These are phyloP conservation scores for Cytidiella melzeri DNA, from an alignment of 768 basidiomycete species.

Conservation along the genomic window DNA sequence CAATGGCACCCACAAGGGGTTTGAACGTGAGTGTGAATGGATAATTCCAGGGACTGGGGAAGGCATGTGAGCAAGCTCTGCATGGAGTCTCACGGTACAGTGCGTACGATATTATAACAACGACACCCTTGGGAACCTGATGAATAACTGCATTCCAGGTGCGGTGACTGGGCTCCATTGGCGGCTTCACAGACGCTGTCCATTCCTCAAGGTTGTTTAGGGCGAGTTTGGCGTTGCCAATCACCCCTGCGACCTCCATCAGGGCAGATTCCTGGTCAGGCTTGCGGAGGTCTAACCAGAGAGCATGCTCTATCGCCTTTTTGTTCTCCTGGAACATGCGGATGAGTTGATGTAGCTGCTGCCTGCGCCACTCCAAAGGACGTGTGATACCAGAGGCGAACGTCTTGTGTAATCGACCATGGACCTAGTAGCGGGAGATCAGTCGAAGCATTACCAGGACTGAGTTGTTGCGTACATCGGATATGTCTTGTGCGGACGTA, in stretches of 20 bases:
- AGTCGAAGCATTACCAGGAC: no score
- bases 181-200: constrained; percentile 38
- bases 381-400: constrained; percentile 47
- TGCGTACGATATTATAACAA: constrained; percentile 53
- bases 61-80: constrained; percentile 9
- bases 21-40: constrained; percentile 49
- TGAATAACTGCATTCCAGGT: constrained; percentile 47
- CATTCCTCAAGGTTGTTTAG: constrained; percentile 53
- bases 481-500: no score
- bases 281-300: constrained; percentile 25
- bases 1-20: constrained; percentile 64
- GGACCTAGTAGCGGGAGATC: no score
- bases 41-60: constrained; percentile 59
- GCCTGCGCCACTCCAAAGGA: constrained; percentile 53
- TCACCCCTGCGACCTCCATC: constrained; percentile 38
- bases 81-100: background rate
- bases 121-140: constrained; percentile 56
- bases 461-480: no score
- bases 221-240: constrained; percentile 37
- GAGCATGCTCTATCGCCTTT: constrained; percentile 42
- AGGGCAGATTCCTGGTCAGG: constrained; percentile 17
- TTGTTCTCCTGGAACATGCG: constrained; percentile 58
- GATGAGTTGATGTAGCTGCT: constrained; percentile 60
- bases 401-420: constrained; percentile 34
- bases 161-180: constrained; percentile 39